Conservation (phyloP, 345 rosid species). For the Melaleuca quinquenervia region DNA sequence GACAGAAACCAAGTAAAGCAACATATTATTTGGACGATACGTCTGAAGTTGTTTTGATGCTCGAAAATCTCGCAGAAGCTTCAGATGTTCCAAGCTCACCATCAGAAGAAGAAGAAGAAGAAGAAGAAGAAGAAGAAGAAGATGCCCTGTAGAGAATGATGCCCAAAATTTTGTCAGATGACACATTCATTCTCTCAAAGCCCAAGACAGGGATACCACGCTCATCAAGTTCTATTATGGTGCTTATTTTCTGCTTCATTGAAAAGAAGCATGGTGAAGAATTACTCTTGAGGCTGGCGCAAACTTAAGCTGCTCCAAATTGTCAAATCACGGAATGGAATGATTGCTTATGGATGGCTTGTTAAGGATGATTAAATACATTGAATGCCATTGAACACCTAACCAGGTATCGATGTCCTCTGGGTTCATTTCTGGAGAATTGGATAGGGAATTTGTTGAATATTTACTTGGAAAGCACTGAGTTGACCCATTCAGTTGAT, state of each 20-base stretch:
- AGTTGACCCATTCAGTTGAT: background rate
- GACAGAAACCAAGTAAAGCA: constrained; percentile 97
- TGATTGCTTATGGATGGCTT: background rate
- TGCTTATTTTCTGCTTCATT: background rate
- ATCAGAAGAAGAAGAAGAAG: background rate
- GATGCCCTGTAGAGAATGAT: background rate
- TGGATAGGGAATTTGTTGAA: background rate
- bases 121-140: background rate
- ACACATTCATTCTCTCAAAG: background rate
- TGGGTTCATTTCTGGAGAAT: background rate
- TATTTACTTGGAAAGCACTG: background rate
- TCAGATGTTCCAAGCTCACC: constrained; percentile 24
- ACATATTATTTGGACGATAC: constrained; percentile 78
- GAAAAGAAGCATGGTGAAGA: background rate
- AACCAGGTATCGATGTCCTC: background rate
- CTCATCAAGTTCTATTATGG: background rate
- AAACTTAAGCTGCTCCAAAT: background rate
- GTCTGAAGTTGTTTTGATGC: constrained; percentile 44
- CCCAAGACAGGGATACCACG: background rate
- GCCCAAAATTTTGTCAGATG: background rate
- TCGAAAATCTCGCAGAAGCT: constrained; percentile 49
- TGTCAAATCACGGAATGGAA: background rate
- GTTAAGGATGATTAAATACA: background rate
- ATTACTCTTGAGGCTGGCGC: background rate
- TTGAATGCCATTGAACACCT: background rate